These are phyloP conservation scores for Coffea eugenioides DNA, from an alignment of 257 asterid species.

Conservation along the genomic window DNA sequence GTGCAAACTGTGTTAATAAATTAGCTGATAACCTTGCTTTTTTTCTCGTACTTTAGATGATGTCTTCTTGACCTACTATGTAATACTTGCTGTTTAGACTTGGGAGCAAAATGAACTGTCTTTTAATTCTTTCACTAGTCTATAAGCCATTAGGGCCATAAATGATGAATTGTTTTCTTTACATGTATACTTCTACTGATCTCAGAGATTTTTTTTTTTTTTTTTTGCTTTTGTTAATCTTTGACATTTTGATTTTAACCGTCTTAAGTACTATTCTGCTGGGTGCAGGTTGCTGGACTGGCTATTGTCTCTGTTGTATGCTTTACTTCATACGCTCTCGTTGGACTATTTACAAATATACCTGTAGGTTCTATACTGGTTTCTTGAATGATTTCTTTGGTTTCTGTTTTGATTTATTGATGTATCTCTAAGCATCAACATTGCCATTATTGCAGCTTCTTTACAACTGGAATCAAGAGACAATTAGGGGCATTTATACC, in stretches of 20 bases:
- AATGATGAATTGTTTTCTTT: neutral
- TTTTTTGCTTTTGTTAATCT: neutral
- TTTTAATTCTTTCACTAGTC: too few relatives aligned
- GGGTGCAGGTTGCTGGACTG: constrained; percentile 80
- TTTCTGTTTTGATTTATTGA: constrained; percentile 1
- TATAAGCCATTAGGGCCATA: neutral
- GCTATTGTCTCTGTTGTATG: constrained; percentile 83
- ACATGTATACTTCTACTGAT: neutral
- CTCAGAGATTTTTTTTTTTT: constrained; percentile 1
- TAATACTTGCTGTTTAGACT: neutral
- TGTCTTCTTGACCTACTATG: neutral
- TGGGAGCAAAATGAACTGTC: neutral
- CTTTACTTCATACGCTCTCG: constrained; percentile 71
- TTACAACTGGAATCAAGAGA: constrained; percentile 60
- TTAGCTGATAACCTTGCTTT: too few relatives aligned
- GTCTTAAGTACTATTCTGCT: neutral
- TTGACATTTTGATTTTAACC: neutral
- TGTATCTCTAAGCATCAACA: constrained; percentile 9
- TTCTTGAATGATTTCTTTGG: constrained; percentile 4
- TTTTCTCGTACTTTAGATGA: neutral
- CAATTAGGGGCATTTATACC: constrained; percentile 38
- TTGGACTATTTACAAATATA: constrained; percentile 64
- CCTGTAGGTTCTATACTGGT: constrained; percentile 55
- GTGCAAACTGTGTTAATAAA: too few relatives aligned
- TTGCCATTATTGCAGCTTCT: constrained; percentile 59